A percentile compares a stretch with the other conserved stretches of the same genome.
Conservation (phyloP, 257 asterid genomes). For the Rhazya stricta region DNA sequence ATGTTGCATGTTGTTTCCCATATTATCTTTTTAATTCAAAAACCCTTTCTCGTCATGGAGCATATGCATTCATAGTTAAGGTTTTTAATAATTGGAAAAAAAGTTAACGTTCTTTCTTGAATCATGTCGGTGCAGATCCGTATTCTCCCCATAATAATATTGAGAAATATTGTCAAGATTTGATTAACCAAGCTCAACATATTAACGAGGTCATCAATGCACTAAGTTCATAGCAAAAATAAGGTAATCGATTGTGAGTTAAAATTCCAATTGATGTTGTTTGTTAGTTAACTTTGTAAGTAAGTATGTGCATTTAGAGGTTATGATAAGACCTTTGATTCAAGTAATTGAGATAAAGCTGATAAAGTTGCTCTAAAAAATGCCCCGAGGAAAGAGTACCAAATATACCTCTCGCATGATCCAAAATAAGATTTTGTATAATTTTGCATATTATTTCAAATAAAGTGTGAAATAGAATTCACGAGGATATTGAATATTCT, state of each 20-base stretch:
- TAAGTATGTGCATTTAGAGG: background rate
- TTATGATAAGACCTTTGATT: no score
- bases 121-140: background rate
- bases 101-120: background rate
- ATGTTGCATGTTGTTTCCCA: background rate
- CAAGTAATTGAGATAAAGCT: no score
- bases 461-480: no score
- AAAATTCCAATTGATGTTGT: background rate
- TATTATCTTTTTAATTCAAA: background rate
- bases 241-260: background rate
- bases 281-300: background rate
- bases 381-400: no score
- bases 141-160: background rate
- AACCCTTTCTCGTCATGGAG: background rate
- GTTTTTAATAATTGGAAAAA: constrained; percentile 3
- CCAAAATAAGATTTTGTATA: no score
- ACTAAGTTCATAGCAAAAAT: background rate
- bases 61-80: background rate
- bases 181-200: background rate
- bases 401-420: no score
- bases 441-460: no score
- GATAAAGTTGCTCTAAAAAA: no score
- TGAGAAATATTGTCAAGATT: background rate
- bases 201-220: no score
- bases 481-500: no score